Conservation (phyloP, 805 yeast species). For the Suhomyces pyralidae region DNA sequence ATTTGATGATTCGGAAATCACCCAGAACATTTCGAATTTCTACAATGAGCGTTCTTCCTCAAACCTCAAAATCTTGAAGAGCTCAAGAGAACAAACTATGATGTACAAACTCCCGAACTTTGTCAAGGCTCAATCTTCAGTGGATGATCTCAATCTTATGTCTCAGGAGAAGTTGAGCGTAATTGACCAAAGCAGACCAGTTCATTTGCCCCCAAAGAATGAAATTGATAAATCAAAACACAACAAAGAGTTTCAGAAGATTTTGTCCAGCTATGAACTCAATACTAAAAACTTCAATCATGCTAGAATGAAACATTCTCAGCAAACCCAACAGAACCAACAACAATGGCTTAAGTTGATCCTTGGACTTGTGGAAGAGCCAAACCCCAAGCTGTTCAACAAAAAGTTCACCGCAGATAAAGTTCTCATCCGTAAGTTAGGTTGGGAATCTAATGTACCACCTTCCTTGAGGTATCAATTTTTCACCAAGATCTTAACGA, state of each 20-base stretch:
- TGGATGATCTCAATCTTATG: conserved; percentile 60
- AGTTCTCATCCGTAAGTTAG: conserved; percentile 27
- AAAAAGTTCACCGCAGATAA: conserved; percentile 28
- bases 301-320: conserved; percentile 17
- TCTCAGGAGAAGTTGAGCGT: conserved; percentile 57
- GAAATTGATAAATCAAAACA: conserved; percentile 51
- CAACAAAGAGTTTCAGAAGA: conserved; percentile 50
- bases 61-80: conserved; percentile 29
- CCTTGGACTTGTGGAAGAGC: conserved; percentile 12
- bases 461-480: conserved; percentile 24
- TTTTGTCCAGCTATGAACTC: conserved; percentile 40
- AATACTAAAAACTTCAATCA: conserved; percentile 23
- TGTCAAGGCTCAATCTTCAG: conserved; percentile 37
- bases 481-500: conserved; percentile 23
- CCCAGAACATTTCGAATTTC: conserved; percentile 35
- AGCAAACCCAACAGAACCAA: conserved; percentile 19
- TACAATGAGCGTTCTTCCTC: conserved; percentile 36
- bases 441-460: conserved; percentile 38
- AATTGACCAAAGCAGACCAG: conserved; percentile 63
- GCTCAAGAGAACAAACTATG: conserved; percentile 30
- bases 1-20: conserved; percentile 27
- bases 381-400: conserved; percentile 18
- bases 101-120: conserved; percentile 37
- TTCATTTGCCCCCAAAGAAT: conserved; percentile 68
- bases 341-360: conserved; percentile 27